A percentile compares a stretch with the other conserved stretches of the same genome.
Evolutionary conservation across 306 rosid species (phyloP).

Genomic region (Rosa persica): DNA sequence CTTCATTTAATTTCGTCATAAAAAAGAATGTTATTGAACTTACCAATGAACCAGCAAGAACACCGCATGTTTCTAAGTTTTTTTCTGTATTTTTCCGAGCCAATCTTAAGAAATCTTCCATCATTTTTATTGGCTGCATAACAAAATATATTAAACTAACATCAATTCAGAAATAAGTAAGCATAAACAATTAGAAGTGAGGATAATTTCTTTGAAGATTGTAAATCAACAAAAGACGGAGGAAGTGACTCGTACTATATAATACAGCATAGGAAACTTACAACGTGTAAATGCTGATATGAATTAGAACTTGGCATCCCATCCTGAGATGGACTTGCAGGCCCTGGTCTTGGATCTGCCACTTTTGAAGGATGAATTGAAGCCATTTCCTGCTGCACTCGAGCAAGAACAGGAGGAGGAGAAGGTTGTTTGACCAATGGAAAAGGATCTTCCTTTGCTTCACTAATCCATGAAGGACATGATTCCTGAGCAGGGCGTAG

Average conservation of each 20-base stretch:
- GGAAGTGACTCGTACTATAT: not conserved
- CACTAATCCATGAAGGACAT: constrained; percentile 46
- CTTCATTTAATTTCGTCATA: constrained; percentile 3
- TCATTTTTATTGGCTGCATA: constrained; percentile 85
- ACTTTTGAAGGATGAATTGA: constrained; percentile 86
- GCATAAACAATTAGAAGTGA: constrained; percentile 21
- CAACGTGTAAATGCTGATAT: constrained; percentile 82
- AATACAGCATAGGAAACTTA: constrained; percentile 38
- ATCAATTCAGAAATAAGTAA: constrained; percentile 21
- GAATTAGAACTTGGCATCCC: constrained; percentile 49
- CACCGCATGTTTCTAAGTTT: constrained; percentile 92
- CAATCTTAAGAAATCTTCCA: constrained; percentile 88
- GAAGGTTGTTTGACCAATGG: constrained; percentile 72
- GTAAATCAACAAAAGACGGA: constrained; percentile 13
- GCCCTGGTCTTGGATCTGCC: constrained; percentile 99
- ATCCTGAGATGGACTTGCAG: constrained; percentile 59
- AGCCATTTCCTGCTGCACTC: constrained; percentile 49
- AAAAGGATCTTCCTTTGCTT: constrained; percentile 58
- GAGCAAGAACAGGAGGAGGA: constrained; percentile 95
- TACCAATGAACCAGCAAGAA: constrained; percentile 97
- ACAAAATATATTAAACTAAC: constrained; percentile 20
- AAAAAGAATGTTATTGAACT: constrained; percentile 8
- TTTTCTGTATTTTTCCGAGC: constrained; percentile 78
- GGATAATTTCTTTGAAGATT: constrained; percentile 20
- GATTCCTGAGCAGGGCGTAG: constrained; percentile 47